A percentile compares a stretch with the other conserved stretches of the same genome.
phyloP scores from a whole-genome alignment of 2,329 filamentous ascomycete genomes.

The Neonectria punicea region DNA sequence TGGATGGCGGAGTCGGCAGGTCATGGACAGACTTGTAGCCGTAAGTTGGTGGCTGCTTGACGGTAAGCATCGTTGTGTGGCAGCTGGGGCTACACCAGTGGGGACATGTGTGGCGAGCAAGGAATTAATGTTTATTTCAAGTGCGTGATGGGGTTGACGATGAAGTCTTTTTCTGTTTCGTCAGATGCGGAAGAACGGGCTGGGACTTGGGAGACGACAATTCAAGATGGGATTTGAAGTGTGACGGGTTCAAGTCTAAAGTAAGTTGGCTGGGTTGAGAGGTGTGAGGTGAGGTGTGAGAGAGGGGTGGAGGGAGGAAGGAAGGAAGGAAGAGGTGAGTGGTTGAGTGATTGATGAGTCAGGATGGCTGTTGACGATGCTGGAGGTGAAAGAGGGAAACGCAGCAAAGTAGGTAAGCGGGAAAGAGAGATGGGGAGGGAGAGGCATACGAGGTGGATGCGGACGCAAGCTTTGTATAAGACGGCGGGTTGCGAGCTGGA shows the following conservation, averaged over 20 bases:
- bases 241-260: not conserved
- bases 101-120: constrained; percentile 41
- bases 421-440: constrained; percentile 25
- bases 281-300: not conserved
- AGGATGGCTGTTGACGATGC: not conserved
- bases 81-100: constrained; percentile 41
- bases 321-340: not conserved
- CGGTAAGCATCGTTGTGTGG: constrained; percentile 67
- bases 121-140: constrained; percentile 26
- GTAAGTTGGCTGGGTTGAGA: constrained; percentile 3
- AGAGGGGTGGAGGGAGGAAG: not conserved
- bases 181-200: constrained; percentile 15
- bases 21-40: constrained; percentile 71
- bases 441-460: constrained; percentile 40
- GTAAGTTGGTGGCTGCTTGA: constrained; percentile 68
- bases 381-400: constrained; percentile 13
- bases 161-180: constrained; percentile 31
- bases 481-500: constrained; percentile 52
- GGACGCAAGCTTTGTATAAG: constrained; percentile 41
- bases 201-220: not conserved
- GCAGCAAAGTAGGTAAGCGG: constrained; percentile 23
- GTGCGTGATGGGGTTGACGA: constrained; percentile 27
- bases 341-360: not conserved
- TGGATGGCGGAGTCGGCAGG: constrained; percentile 67
- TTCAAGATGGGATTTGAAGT: not conserved